These are phyloP conservation scores for Microdochium bolleyi DNA, from an alignment of 2,329 filamentous ascomycete genomes.

Conservation along the genomic window DNA sequence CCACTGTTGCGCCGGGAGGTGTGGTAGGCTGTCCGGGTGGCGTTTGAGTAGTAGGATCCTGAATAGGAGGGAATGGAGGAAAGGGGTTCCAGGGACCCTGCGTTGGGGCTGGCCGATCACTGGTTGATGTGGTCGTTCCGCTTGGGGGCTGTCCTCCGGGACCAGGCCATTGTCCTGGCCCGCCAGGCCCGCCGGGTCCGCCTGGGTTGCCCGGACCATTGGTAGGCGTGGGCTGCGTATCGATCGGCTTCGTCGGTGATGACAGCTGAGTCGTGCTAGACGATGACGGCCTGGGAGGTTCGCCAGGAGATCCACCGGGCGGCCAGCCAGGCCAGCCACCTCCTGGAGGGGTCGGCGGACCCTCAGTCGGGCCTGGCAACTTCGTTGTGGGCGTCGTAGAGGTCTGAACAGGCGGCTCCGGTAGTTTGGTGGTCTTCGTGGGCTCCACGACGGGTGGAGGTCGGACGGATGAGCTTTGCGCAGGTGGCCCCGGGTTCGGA, in stretches of 20 bases:
- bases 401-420: neutral
- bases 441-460: neutral
- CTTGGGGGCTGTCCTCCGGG: neutral
- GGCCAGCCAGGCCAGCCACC: neutral
- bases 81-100: neutral
- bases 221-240: neutral
- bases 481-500: neutral
- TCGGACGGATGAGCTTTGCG: neutral
- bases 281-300: neutral
- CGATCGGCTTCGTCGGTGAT: no score
- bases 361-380: neutral
- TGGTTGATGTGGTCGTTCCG: neutral
- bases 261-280: neutral
- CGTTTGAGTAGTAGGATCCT: neutral
- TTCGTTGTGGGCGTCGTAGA: neutral
- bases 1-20: no score
- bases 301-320: neutral
- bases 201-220: neutral
- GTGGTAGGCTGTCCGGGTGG: neutral
- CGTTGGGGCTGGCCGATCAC: neutral
- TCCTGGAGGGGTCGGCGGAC: neutral
- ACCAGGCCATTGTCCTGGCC: no score
- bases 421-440: neutral
- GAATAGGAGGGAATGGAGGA: neutral
- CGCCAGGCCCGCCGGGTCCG: no score